Conservation (phyloP, 306 rosid genomes). For the Lathyrus aphaca region DNA sequence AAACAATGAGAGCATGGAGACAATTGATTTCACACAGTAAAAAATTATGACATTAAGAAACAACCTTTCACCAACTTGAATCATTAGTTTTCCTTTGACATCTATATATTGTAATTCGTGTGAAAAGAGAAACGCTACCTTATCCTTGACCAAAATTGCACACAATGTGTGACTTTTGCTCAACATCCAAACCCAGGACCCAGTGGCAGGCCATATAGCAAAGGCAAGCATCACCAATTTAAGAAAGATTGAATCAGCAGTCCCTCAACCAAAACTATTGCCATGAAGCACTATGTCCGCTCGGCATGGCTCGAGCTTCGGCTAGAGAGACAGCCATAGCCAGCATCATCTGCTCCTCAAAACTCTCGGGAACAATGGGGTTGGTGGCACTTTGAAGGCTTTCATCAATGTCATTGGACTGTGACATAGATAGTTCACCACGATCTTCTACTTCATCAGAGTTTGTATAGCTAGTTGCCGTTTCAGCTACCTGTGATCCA, state of each 20-base stretch:
- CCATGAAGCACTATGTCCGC: conserved; percentile 76
- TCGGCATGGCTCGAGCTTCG: conserved; percentile 70
- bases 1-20: conserved; percentile 40
- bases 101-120: conserved; percentile 48
- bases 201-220: conserved; percentile 41
- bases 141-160: conserved; percentile 47
- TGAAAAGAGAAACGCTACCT: conserved; percentile 53
- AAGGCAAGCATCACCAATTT: conserved; percentile 43
- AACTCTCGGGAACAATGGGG: conserved; percentile 81
- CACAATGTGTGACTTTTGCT: conserved; percentile 40
- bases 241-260: conserved; percentile 39
- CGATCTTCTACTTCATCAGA: conserved; percentile 62
- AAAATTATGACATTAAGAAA: conserved; percentile 41
- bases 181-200: conserved; percentile 45
- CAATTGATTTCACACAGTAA: conserved; percentile 27
- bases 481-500: conserved; percentile 63
- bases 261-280: conserved; percentile 51
- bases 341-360: conserved; percentile 98
- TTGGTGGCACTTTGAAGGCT: conserved; percentile 52
- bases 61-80: conserved; percentile 67
- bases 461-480: conserved; percentile 61
- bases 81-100: conserved; percentile 56
- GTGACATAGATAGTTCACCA: conserved; percentile 46
- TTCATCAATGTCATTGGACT: conserved; percentile 56
- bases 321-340: conserved; percentile 97